Conservation (phyloP, 805 yeast genomes). For the Metschnikowia rubicola region DNA sequence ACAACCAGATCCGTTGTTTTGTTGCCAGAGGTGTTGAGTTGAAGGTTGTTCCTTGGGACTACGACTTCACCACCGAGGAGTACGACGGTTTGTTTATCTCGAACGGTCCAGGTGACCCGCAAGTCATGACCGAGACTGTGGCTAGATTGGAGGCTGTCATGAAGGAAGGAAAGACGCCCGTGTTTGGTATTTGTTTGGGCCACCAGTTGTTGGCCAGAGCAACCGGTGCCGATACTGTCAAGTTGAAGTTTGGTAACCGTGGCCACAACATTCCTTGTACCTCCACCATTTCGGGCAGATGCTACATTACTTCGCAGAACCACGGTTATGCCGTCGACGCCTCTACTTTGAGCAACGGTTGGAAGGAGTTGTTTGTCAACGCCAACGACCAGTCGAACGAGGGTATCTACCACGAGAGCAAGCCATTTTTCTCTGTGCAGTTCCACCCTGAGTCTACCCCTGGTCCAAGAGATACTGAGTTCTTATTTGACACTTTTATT, state of each 20-base stretch:
- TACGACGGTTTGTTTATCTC: slow-evolving; percentile 95
- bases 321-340: slow-evolving; percentile 98
- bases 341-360: slow-evolving; percentile 65
- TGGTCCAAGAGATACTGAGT: slow-evolving; percentile 99
- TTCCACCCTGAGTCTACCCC: slow-evolving; percentile 99
- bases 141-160: slow-evolving; percentile 56
- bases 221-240: slow-evolving; percentile 87
- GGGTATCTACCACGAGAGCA: slow-evolving; percentile 87
- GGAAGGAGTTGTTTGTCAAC: slow-evolving; percentile 93
- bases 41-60: slow-evolving; percentile 93
- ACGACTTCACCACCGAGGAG: slow-evolving; percentile 73
- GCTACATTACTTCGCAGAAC: slow-evolving; percentile 98
- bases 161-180: slow-evolving; percentile 70
- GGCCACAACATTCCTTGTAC: slow-evolving; percentile 98
- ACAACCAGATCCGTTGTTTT: slow-evolving; percentile 95
- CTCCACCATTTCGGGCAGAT: slow-evolving; percentile 83
- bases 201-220: slow-evolving; percentile 96
- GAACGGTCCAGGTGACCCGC: slow-evolving; percentile 99
- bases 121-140: slow-evolving; percentile 70
- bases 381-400: slow-evolving; percentile 97
- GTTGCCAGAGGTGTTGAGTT: slow-evolving; percentile 95
- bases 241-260: slow-evolving; percentile 97
- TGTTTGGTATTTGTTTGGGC: slow-evolving; percentile 97
- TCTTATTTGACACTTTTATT: slow-evolving; percentile 90
- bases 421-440: slow-evolving; percentile 96